These are phyloP conservation scores for Kurtzmaniella natalensis DNA, from an alignment of 1,139 yeast species.

Conservation along the genomic window DNA sequence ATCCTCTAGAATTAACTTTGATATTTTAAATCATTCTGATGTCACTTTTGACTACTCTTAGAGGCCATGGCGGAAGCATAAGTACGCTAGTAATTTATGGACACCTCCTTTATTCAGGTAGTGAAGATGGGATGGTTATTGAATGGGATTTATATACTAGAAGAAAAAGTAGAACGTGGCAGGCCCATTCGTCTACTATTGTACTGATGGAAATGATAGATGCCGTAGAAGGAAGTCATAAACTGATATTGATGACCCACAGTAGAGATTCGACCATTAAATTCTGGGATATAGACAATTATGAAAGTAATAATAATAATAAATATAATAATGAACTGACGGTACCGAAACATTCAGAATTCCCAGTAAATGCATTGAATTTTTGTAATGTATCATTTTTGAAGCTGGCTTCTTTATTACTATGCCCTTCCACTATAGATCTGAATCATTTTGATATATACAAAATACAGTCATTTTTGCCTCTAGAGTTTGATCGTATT, in stretches of 20 bases:
- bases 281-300: slow-evolving; percentile 38
- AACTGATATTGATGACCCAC: slow-evolving; percentile 34
- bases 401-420: slow-evolving; percentile 11
- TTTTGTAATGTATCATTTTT: slow-evolving; percentile 46
- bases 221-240: no score
- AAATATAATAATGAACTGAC: slow-evolving; percentile 2
- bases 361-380: slow-evolving; percentile 54
- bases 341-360: slow-evolving; percentile 1
- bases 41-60: slow-evolving; percentile 9
- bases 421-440: slow-evolving; percentile 51
- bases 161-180: slow-evolving; percentile 43
- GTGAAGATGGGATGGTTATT: slow-evolving; percentile 44
- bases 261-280: slow-evolving; percentile 49
- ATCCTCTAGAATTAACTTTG: no score
- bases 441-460: slow-evolving; percentile 55
- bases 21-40: no score
- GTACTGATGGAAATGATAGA: slow-evolving; percentile 36
- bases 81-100: slow-evolving; percentile 9
- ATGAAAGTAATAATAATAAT: not conserved
- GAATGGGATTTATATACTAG: slow-evolving; percentile 48
- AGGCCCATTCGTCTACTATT: slow-evolving; percentile 46
- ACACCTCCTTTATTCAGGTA: slow-evolving; percentile 27
- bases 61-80: slow-evolving; percentile 18
- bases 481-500: slow-evolving; percentile 7
- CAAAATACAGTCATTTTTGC: slow-evolving; percentile 14